A percentile compares a stretch with the other conserved stretches of the same genome.
Conservation (phyloP, 2,329 filamentous ascomycete species). For the Verticillium longisporum region DNA sequence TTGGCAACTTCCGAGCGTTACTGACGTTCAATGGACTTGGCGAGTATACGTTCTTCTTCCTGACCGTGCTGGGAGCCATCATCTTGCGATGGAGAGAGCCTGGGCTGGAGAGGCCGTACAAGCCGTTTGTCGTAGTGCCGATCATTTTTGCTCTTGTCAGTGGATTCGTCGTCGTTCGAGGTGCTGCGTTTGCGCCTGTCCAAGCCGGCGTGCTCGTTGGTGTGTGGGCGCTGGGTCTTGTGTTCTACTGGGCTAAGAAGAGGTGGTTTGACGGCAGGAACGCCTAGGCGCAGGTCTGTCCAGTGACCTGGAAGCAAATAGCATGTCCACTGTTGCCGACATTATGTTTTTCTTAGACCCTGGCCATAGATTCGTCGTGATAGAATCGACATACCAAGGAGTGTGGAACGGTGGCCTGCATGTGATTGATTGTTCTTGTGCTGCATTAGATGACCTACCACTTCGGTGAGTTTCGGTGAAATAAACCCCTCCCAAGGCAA, state of each 20-base stretch:
- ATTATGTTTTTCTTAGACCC: too few species aligned
- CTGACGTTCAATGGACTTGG: slow-evolving; percentile 54
- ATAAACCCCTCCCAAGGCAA: too few species aligned
- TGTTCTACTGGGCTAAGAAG: slow-evolving; percentile 26
- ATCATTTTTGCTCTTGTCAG: slow-evolving; percentile 49
- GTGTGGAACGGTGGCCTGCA: too few species aligned
- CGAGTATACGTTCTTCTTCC: slow-evolving; percentile 58
- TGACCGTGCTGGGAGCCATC: slow-evolving; percentile 52
- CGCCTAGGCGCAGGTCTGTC: neutral
- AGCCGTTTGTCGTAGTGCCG: slow-evolving; percentile 43
- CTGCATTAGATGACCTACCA: too few species aligned
- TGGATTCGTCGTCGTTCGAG: slow-evolving; percentile 51
- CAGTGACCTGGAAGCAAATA: too few species aligned
- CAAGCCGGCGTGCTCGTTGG: slow-evolving; percentile 45
- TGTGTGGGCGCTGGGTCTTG: slow-evolving; percentile 42
- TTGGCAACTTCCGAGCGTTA: slow-evolving; percentile 54
- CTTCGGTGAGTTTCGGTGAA: too few species aligned
- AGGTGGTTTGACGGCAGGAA: neutral
- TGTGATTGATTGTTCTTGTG: too few species aligned
- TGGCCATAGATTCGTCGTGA: too few species aligned
- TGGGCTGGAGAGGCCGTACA: slow-evolving; percentile 46
- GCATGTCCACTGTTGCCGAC: too few species aligned
- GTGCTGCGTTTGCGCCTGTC: slow-evolving; percentile 50
- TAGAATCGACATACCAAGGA: too few species aligned
- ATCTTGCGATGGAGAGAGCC: slow-evolving; percentile 52